phyloP scores from a whole-genome alignment of 352 stramenopile genomes.

The Phytophthora macrochlamydospora region DNA sequence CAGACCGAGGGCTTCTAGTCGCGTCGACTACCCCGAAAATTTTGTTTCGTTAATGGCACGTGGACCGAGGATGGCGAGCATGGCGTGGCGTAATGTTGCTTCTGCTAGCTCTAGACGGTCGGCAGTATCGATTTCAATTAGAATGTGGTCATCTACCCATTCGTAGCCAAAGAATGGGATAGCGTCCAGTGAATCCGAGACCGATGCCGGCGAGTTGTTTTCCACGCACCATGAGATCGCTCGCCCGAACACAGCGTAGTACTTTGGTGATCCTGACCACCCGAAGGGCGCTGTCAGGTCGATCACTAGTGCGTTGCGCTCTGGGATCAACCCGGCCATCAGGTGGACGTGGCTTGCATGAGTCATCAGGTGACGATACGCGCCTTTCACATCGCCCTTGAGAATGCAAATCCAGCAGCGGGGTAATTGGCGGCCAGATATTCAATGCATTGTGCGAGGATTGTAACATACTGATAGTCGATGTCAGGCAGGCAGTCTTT shows the following conservation, averaged over 20 bases:
- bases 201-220: slow-evolving; percentile 3
- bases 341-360: slow-evolving; percentile 4
- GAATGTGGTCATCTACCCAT: slow-evolving; percentile 33
- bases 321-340: slow-evolving; percentile 6
- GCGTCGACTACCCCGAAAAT: slow-evolving; percentile 8
- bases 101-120: slow-evolving; percentile 12
- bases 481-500: slow-evolving; percentile 4
- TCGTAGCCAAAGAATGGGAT: slow-evolving; percentile 21
- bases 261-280: slow-evolving; percentile 6
- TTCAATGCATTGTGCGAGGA: slow-evolving; percentile 5
- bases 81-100: background rate
- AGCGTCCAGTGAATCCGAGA: slow-evolving; percentile 2
- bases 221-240: slow-evolving; percentile 3
- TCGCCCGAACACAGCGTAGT: slow-evolving; percentile 6
- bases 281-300: slow-evolving; percentile 14
- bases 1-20: slow-evolving; percentile 11
- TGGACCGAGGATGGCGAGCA: slow-evolving; percentile 18
- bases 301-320: slow-evolving; percentile 2
- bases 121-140: slow-evolving; percentile 11
- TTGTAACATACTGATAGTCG: slow-evolving; percentile 6
- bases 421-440: background rate
- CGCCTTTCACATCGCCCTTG: slow-evolving; percentile 20
- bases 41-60: slow-evolving; percentile 27
- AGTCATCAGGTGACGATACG: slow-evolving; percentile 14
- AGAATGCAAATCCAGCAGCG: background rate